Evolutionary conservation across 164 flowering plant species (phyloP).

Genomic region (Nelumbo lutea): DNA sequence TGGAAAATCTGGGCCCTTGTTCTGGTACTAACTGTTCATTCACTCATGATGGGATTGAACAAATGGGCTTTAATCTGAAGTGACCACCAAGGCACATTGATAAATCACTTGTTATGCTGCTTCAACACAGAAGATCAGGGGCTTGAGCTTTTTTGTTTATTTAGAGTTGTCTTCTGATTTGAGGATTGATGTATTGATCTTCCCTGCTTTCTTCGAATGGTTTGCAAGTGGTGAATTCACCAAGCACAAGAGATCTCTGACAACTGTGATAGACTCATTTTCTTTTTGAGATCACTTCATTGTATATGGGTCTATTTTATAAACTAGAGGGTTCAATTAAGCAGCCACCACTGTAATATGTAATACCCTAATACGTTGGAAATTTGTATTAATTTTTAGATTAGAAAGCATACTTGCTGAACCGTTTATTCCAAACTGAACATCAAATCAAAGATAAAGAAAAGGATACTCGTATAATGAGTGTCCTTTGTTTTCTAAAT

Average conservation of each 20-base stretch:
- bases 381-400: slow-evolving; percentile 6
- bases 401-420: neutral
- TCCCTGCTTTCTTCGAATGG: slow-evolving; percentile 10
- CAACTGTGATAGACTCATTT: slow-evolving; percentile 11
- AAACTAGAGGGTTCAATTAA: slow-evolving; percentile 22
- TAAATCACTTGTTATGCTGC: slow-evolving; percentile 8
- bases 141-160: slow-evolving; percentile 13
- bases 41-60: slow-evolving; percentile 7
- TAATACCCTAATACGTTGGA: slow-evolving; percentile 6
- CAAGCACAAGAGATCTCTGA: slow-evolving; percentile 10
- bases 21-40: slow-evolving; percentile 3
- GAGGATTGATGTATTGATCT: slow-evolving; percentile 1
- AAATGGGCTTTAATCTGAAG: slow-evolving; percentile 15
- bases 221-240: slow-evolving; percentile 10
- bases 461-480: no score
- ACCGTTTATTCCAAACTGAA: neutral
- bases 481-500: no score
- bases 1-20: slow-evolving; percentile 15
- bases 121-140: slow-evolving; percentile 15
- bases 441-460: no score
- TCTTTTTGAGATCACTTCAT: slow-evolving; percentile 13
- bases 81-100: slow-evolving; percentile 9
- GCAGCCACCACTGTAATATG: slow-evolving; percentile 20
- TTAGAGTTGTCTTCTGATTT: slow-evolving; percentile 16
- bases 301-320: slow-evolving; percentile 12